These are phyloP conservation scores for Globisporangium emineosum DNA, from an alignment of 352 stramenopile genomes.

Conservation along the genomic window DNA sequence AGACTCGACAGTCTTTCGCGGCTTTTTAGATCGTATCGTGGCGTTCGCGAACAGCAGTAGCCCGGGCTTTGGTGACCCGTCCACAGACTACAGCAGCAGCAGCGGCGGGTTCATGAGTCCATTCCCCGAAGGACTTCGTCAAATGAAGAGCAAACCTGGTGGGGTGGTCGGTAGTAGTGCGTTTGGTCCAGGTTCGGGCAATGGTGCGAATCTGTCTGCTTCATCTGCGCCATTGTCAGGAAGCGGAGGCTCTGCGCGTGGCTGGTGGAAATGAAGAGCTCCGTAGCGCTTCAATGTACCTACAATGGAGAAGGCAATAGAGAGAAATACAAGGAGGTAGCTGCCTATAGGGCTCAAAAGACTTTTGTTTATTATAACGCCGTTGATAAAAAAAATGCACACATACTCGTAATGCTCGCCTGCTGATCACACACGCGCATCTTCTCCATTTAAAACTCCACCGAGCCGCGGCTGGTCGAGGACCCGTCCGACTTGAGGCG, in stretches of 20 bases:
- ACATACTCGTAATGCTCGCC: not conserved
- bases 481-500: constrained; percentile 22
- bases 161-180: not conserved
- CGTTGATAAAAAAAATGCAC: constrained; percentile 1
- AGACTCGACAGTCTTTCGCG: constrained; percentile 48
- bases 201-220: not conserved
- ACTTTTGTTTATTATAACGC: constrained; percentile 1
- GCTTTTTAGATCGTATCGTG: constrained; percentile 64
- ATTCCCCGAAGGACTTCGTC: constrained; percentile 38
- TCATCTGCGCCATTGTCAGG: constrained; percentile 2
- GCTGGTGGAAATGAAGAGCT: constrained; percentile 13
- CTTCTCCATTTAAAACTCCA: constrained; percentile 47
- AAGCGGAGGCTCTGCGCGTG: not conserved
- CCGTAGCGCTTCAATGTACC: too few relatives aligned
- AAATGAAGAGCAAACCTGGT: constrained; percentile 37
- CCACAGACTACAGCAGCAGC: constrained; percentile 9
- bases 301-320: not conserved
- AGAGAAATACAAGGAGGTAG: not conserved
- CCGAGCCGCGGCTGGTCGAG: constrained; percentile 35
- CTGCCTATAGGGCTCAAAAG: not conserved
- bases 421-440: not conserved
- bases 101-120: constrained; percentile 9
- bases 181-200: not conserved
- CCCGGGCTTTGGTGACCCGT: constrained; percentile 13
- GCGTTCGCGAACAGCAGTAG: constrained; percentile 44